Evolutionary conservation across 2,329 filamentous ascomycete species (phyloP), one percentile per base, ranked within the genome.

Genomic region (Colletotrichum truncatum): DNA sequence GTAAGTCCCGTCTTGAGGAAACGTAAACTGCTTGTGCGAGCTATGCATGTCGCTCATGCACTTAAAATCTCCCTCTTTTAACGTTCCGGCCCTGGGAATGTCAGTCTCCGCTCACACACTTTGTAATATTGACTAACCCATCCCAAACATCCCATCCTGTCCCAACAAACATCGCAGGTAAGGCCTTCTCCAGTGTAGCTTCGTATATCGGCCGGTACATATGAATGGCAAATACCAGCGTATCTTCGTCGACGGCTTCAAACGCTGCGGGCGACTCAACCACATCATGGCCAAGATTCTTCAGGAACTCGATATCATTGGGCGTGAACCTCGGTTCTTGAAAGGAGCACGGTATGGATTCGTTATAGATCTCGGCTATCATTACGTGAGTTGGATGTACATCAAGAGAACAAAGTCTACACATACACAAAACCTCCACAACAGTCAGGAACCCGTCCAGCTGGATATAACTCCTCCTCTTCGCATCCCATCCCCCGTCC

Each of bases 211-310:
- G 79, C 21, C 77, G 79, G 61, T 88, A 88, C 63, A 89, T 81
- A 53, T 91, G 89, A 0, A 91, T 81, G 1, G 87, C 89, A 68
- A 86, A 92, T 2, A 91, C 78, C 2, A 93, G 72, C 0, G 86
- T 84, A 0, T 76, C 70, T 0, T 72, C 49, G 14, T 82, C 79
- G 9, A 92, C 79, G 6, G 81, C 69, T 0, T 81, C 73, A 68
- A 87, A 89, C 0, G 82, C 89, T 0, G 60, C 71, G 0, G 90
- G 90, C 2, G 84, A 78, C 1, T 84, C 77, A 4, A 86, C 78
- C 4, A 85, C 78, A 2, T 75, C 58, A 54, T 87, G 85, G n/a
- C 87, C 85, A 0, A 90, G 82, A 21, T 80, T 77, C 63, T 80
- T 72, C 26, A 90, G 82, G 68, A 89, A 90, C 0, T 76, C 73